Evolutionary conservation across 2,329 filamentous ascomycete species (phyloP), one percentile per base, ranked within the genome.

Genomic region (Furcasterigmium sp.): DNA sequence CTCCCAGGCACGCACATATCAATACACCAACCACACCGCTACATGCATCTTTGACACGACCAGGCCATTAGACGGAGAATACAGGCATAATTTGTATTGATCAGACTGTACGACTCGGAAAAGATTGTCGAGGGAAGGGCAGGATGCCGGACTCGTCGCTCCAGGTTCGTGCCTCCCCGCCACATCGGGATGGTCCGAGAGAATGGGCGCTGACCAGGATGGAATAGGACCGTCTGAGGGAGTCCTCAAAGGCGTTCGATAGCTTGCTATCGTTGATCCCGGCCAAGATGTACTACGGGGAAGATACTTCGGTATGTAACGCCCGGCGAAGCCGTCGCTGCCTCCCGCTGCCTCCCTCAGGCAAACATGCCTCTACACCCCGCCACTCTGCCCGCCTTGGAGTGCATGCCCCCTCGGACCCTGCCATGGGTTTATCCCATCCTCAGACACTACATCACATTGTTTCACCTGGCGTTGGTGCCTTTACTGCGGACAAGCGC

Each of bases 271-370:
- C 88, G 45, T 73, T 95, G 50, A 95, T 94, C 46, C 89, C 91
- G 32, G 88, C 89, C 48, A 91, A 93, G 66, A 82, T 89, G 56
- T 95, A 95, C 67, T 95, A 94, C 56, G 87, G 84, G 44, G 82
- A 91, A 62, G 89, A 95, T 60, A 85, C 78, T 49, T 89, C 77
- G 65, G 87, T 91, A 84, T 56, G 85, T 82, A 53, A n/a, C 44
- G 41, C 51, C 40, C 37, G 30, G 25, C 19, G 10, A 25, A 26
- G 32, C 38, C 23, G 35, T 21, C 26, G 35, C 37, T n/a, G 30
- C 5, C 25, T n/a, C 23, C 28, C 14, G 15, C 19, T 29, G 37
- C 37, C n/a, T 29, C 25, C 40, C 32, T 30, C n/a, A n/a, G n/a
- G n/a, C n/a, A n/a, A n/a, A n/a, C n/a, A n/a, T n/a, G n/a, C n/a